Evolutionary conservation across 352 stramenopile genomes (phyloP), one percentile per base, ranked within the genome.

Genomic region (Pythium sukuiense): DNA sequence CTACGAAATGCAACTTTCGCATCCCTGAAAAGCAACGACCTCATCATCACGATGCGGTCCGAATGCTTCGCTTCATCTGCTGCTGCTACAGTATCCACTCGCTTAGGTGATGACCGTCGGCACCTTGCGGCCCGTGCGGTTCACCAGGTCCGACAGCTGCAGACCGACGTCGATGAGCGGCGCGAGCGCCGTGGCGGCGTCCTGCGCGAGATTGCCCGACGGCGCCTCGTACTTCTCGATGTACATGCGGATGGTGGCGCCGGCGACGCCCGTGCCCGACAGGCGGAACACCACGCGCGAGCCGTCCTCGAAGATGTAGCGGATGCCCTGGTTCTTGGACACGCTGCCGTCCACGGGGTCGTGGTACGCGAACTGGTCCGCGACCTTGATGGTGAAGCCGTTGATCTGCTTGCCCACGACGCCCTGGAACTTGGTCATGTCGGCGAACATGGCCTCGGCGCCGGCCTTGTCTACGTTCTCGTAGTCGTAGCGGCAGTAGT

Each of bases 401-500:
- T 88, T 83, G 49, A 90, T 62, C 63, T 80, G 70, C 76, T 92
- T 77, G 71, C 86, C 87, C 49, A 83, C 77, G 8, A 89, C 72
- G 49, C 69, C 72, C 16, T 88, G 70, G 61, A 92, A 92, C 74
- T 88, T 85, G 37, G 73, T 79, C 74, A 93, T 92, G 37, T 79
- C 73, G 37, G 78, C 80, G 61, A 91, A 89, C 83, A 96, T 90
- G 46, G 64, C 70, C 55, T 93, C 85, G 8, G 88, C 85, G 5
- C 76, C 81, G 4, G 81, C 71, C 80, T 95, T 95, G 72, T 99
- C 95, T 49, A 99, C 92, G 61, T 97, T 98, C 84, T 99, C 98
- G 74, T 99, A 99, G 81, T 99, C 97, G 79, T 99, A 99, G 63
- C 97, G 93, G 76, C 92, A 98, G 82, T 99, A 99, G 83, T 98